Evolutionary conservation across 225 moss, liverwort and hornwort species (phyloP).

Genomic region (Asterella californica): DNA sequence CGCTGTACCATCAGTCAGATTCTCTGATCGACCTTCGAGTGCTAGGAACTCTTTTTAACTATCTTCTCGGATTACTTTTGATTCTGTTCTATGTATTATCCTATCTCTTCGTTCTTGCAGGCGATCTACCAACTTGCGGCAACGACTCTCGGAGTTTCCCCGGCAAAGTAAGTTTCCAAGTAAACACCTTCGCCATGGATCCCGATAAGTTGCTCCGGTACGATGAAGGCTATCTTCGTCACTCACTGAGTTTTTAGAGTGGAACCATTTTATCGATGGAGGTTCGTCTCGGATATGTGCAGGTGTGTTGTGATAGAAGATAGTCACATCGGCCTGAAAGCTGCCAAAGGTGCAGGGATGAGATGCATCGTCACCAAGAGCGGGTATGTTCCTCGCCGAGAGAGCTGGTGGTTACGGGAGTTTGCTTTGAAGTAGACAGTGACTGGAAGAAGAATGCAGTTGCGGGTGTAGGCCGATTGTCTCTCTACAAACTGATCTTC

Average conservation of each 20-base stretch:
- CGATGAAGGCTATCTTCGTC: too few relatives aligned
- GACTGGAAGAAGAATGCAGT: too few relatives aligned
- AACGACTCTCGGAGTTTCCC: conserved; percentile 58
- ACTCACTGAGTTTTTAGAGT: too few relatives aligned
- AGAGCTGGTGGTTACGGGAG: background rate
- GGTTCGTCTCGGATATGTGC: conserved; percentile 7
- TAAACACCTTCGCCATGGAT: background rate
- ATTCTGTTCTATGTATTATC: too few relatives aligned
- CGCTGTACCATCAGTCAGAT: background rate
- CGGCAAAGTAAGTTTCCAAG: conserved; percentile 41
- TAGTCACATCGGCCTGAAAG: conserved; percentile 77
- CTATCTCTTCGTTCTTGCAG: conserved; percentile 12
- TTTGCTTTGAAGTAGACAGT: too few relatives aligned
- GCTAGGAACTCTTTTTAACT: background rate
- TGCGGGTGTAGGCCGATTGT: too few relatives aligned
- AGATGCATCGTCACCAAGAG: conserved; percentile 95
- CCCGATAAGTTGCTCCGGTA: background rate
- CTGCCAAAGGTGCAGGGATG: conserved; percentile 96
- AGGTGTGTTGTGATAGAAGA: conserved; percentile 89
- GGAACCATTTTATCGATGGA: too few relatives aligned
- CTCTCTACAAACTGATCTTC: too few relatives aligned
- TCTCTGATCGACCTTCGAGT: too few relatives aligned
- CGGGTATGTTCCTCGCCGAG: conserved; percentile 44
- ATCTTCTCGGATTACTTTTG: background rate
- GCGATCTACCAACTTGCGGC: conserved; percentile 87